Evolutionary conservation across 2,329 filamentous ascomycete species (phyloP), one percentile per base, ranked within the genome.

Genomic region (Stagonosporopsis cucurbitacearum): DNA sequence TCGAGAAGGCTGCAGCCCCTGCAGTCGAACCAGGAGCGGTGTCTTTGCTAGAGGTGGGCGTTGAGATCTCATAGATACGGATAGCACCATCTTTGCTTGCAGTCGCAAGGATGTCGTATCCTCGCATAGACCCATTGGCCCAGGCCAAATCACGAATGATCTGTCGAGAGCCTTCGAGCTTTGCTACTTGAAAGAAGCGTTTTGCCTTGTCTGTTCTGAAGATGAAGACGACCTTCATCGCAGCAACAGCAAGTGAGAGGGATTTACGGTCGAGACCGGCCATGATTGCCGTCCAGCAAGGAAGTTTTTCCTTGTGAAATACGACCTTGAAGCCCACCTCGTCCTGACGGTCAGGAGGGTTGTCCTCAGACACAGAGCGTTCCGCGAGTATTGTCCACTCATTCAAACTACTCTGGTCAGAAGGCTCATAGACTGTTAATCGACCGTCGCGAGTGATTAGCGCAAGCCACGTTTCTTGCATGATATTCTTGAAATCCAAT

Each of bases 41-140:
- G 1, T 55, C 53, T 63, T 69, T 74, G 74, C 82, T 65, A 78
- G 83, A 58, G 75, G 79, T 58, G 69, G 77, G 60, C 66, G 89
- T 89, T 32, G 88, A 86, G 17, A 96, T 75, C 66, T 94, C 87
- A 70, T 96, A 96, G n/a, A 99, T 89, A 36, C 94, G 85, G 36
- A 97, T 87, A 65, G 87, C 88, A 3, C 95, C 94, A 72, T 99
- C 95, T 75, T 96, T 96, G 72, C 91, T 95, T 2, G 92, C 94
- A 6, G 93, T 96, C 3, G 94, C 95, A 65, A 98, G 84, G 54
- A 94, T 84, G 74, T 99, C 95, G 73, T 91, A 94, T 1, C 94
- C 94, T 35, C 93, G 82, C 67, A 96, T 92, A 62, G 92, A 96
- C 12, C 92, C 94, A 43, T 92, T 90, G 1, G 94, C 92, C 95